Evolutionary conservation across 768 basidiomycete genomes (phyloP).

Genomic region (Tremella mesenterica): DNA sequence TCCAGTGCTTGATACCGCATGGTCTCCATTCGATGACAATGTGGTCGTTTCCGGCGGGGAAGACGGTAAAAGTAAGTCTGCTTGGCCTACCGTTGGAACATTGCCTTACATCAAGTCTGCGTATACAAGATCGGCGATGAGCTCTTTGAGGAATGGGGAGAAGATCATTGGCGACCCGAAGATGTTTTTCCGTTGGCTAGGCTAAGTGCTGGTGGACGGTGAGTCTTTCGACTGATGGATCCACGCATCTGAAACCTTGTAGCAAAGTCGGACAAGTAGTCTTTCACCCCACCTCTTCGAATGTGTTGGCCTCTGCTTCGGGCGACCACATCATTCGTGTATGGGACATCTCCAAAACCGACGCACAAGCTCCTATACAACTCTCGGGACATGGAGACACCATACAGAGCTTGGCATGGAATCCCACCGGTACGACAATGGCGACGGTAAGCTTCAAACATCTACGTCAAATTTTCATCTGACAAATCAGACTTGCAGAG

Average conservation of each 20-base stretch:
- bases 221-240: background rate
- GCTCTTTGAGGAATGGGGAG: slow-evolving; percentile 74
- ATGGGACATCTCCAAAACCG: slow-evolving; percentile 70
- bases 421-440: slow-evolving; percentile 66
- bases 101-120: slow-evolving; percentile 48
- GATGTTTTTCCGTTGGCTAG: slow-evolving; percentile 65
- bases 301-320: slow-evolving; percentile 67
- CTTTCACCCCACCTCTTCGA: slow-evolving; percentile 83
- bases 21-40: slow-evolving; percentile 87
- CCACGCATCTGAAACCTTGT: background rate
- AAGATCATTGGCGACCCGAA: slow-evolving; percentile 67
- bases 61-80: slow-evolving; percentile 66
- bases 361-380: slow-evolving; percentile 59
- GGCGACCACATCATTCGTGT: slow-evolving; percentile 83
- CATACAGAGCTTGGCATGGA: slow-evolving; percentile 77
- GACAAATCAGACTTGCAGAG: slow-evolving; percentile 59
- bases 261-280: slow-evolving; percentile 89
- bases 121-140: slow-evolving; percentile 76
- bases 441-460: slow-evolving; percentile 51
- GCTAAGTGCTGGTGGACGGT: slow-evolving; percentile 41
- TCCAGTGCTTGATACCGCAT: slow-evolving; percentile 75
- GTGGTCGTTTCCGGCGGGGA: slow-evolving; percentile 87
- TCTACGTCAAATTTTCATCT: background rate
- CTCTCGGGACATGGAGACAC: slow-evolving; percentile 74
- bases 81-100: background rate